A percentile compares a stretch with the other conserved stretches of the same genome.
These are phyloP conservation scores for Fusarium kyushuense DNA, from an alignment of 2,329 filamentous ascomycete species.

Conservation along the genomic window DNA sequence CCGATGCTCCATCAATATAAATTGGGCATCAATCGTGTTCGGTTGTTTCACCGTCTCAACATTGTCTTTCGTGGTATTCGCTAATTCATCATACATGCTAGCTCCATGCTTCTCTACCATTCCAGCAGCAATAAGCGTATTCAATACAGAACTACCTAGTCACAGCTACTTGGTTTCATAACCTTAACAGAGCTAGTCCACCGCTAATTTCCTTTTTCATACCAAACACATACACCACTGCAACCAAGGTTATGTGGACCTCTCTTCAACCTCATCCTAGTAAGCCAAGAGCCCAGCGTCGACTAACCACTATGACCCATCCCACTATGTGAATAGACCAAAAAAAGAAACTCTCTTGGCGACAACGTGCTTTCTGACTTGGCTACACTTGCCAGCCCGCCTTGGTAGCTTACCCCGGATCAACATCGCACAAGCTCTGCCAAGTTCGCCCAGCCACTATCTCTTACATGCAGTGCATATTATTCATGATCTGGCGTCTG, in stretches of 20 bases:
- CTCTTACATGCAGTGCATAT: slow-evolving; percentile 11
- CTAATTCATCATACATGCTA: neutral
- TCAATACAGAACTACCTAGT: neutral
- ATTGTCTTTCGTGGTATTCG: neutral
- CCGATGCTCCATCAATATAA: neutral
- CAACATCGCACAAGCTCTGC: slow-evolving; percentile 25
- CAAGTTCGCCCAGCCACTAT: slow-evolving; percentile 25
- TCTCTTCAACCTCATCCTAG: neutral
- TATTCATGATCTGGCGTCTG: slow-evolving; percentile 22
- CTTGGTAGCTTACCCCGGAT: slow-evolving; percentile 29
- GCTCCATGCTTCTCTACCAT: neutral
- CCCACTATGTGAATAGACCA: neutral
- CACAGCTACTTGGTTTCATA: neutral
- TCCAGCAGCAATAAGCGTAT: neutral
- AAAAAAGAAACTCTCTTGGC: slow-evolving; percentile 11
- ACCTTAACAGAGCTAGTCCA: neutral
- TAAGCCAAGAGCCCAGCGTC: slow-evolving; percentile 17
- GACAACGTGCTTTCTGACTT: slow-evolving; percentile 2
- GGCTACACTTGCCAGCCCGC: slow-evolving; percentile 8
- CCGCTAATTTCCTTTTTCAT: neutral
- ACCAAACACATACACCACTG: neutral
- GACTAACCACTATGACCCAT: neutral
- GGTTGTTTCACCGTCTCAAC: neutral
- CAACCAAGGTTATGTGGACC: slow-evolving; percentile 3
- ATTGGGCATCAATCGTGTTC: neutral